Conservation (phyloP, 176 grass and related monocot genomes). For the Tillandsia fasciculata region DNA sequence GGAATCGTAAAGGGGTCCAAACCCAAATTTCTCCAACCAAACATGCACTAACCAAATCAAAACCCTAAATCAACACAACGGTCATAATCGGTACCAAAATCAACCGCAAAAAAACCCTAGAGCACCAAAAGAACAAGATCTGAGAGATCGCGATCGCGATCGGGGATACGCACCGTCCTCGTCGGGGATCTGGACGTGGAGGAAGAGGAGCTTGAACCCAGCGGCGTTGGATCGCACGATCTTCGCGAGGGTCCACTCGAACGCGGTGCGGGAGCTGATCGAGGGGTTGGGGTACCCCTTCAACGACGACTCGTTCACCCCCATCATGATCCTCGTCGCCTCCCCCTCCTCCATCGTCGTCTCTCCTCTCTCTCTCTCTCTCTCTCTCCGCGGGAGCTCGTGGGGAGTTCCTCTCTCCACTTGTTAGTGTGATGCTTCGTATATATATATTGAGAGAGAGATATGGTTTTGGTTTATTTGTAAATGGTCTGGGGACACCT, state of each 20-base stretch:
- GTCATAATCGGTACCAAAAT: too few species aligned
- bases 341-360: slow-evolving; percentile 37
- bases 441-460: too few species aligned
- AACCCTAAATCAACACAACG: too few species aligned
- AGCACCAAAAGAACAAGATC: neutral
- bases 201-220: slow-evolving; percentile 76
- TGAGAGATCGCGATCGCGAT: neutral
- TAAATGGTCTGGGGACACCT: too few species aligned
- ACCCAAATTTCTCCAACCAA: too few species aligned
- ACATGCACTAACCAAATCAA: too few species aligned
- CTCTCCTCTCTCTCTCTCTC: slow-evolving; percentile 5
- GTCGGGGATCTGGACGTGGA: slow-evolving; percentile 81
- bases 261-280: slow-evolving; percentile 71
- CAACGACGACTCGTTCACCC: slow-evolving; percentile 86
- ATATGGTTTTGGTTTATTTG: too few species aligned
- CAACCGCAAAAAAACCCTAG: too few species aligned
- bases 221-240: slow-evolving; percentile 71
- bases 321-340: slow-evolving; percentile 74
- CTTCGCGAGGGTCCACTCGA: slow-evolving; percentile 90
- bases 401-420: too few species aligned
- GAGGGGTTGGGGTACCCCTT: slow-evolving; percentile 86
- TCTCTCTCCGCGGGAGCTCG: neutral
- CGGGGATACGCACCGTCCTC: slow-evolving; percentile 52
- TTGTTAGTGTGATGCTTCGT: too few species aligned
- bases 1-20: too few species aligned